Percentiles rank a stretch among this genome's conserved stretches.
These are phyloP conservation scores for Adansonia rubrostipa DNA, from an alignment of 441 rosid species.

Conservation along the genomic window DNA sequence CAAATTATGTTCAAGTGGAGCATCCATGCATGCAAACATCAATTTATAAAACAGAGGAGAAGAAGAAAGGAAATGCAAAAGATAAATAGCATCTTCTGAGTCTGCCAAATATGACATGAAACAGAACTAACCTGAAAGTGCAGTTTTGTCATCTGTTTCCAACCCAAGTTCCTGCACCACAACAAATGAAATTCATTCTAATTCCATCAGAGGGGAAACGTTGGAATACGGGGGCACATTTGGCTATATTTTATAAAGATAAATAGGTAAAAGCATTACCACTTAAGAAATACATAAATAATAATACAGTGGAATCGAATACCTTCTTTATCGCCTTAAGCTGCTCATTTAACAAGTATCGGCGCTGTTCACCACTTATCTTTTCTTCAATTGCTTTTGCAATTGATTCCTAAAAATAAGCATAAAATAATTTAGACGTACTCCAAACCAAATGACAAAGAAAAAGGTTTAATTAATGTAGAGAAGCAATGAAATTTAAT, in stretches of 20 bases:
- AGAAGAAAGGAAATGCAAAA: neutral
- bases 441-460: slow-evolving; percentile 26
- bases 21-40: no score
- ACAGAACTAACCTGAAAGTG: slow-evolving; percentile 68
- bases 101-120: slow-evolving; percentile 25
- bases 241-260: slow-evolving; percentile 5
- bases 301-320: slow-evolving; percentile 22
- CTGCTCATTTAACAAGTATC: slow-evolving; percentile 96
- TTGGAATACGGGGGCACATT: slow-evolving; percentile 10
- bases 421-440: slow-evolving; percentile 26
- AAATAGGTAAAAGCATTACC: slow-evolving; percentile 4
- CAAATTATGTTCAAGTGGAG: no score
- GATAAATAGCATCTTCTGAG: neutral
- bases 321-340: slow-evolving; percentile 99
- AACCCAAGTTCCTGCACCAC: slow-evolving; percentile 75
- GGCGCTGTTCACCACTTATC: slow-evolving; percentile 98
- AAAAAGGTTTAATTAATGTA: slow-evolving; percentile 20
- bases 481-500: slow-evolving; percentile 13
- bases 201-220: slow-evolving; percentile 13
- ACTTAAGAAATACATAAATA: slow-evolving; percentile 16
- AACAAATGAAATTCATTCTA: slow-evolving; percentile 31
- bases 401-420: slow-evolving; percentile 73
- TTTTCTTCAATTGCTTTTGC: slow-evolving; percentile 99
- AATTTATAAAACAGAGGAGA: neutral
- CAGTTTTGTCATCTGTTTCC: slow-evolving; percentile 88